Conservation (phyloP, 768 basidiomycete species). For the Mycena pura region DNA sequence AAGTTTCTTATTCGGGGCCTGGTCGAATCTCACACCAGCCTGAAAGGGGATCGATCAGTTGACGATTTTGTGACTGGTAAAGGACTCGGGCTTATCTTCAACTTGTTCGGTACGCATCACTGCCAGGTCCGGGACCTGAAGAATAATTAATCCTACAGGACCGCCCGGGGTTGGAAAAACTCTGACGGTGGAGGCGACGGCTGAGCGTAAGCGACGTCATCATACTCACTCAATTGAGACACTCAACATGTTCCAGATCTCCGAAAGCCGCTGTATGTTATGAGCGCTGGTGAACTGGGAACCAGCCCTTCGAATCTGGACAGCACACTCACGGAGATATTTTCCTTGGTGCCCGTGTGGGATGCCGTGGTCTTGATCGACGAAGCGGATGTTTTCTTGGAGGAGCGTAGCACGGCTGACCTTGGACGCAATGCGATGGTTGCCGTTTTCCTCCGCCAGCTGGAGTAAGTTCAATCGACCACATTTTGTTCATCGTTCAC, state of each 20-base stretch:
- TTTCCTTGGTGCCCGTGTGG: constrained; percentile 37
- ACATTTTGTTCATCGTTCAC: neutral
- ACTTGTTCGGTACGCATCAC: neutral
- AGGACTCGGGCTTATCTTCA: constrained; percentile 28
- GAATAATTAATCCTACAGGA: constrained; percentile 14
- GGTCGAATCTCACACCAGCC: constrained; percentile 31
- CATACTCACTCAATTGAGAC: no score
- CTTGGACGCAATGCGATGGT: constrained; percentile 40
- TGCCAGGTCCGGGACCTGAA: neutral
- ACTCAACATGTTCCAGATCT: neutral
- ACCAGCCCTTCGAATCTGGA: constrained; percentile 31
- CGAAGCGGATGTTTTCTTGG: constrained; percentile 43
- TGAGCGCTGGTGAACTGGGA: constrained; percentile 42
- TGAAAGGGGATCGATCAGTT: constrained; percentile 13
- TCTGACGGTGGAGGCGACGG: constrained; percentile 37
- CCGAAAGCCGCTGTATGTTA: constrained; percentile 34
- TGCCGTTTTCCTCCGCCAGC: constrained; percentile 42
- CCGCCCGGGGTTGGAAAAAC: constrained; percentile 44
- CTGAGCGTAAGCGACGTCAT: constrained; percentile 28
- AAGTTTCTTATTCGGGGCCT: constrained; percentile 38
- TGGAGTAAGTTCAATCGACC: constrained; percentile 26
- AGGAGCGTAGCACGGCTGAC: constrained; percentile 29
- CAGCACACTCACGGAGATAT: constrained; percentile 25
- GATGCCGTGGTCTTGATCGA: constrained; percentile 43
- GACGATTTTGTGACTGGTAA: constrained; percentile 46